A percentile compares a stretch with the other conserved stretches of the same genome.
These are phyloP conservation scores for Lyophyllum decastes DNA, from an alignment of 768 basidiomycete genomes.

Conservation along the genomic window DNA sequence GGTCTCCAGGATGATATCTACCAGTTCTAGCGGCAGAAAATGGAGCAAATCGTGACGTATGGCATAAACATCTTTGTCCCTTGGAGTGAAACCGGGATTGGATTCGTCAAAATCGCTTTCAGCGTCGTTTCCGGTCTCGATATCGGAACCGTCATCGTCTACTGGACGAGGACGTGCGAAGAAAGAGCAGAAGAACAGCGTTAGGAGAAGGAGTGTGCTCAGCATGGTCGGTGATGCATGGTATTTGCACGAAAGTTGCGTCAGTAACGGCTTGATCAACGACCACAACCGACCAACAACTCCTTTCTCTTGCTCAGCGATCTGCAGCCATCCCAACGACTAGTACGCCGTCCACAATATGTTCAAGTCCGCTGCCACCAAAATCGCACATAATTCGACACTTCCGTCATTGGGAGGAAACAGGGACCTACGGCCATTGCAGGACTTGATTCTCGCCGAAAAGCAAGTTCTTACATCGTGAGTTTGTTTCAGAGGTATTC, in stretches of 20 bases:
- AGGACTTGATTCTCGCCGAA: conserved; percentile 89
- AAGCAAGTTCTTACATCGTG: conserved; percentile 80
- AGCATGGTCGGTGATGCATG: background rate
- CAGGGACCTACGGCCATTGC: conserved; percentile 77
- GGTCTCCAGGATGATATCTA: conserved; percentile 24
- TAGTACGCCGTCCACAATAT: conserved; percentile 37
- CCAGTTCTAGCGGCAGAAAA: conserved; percentile 27
- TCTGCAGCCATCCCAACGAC: background rate
- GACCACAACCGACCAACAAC: background rate
- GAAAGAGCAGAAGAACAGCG: background rate
- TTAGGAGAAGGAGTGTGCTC: background rate
- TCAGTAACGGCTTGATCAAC: background rate
- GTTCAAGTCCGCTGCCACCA: conserved; percentile 79
- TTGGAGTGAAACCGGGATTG: background rate
- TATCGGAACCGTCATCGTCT: background rate
- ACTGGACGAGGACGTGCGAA: background rate
- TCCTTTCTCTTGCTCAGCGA: background rate
- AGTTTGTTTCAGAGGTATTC: conserved; percentile 27
- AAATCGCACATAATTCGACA: conserved; percentile 88
- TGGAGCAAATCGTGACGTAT: conserved; percentile 16
- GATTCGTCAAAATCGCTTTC: background rate
- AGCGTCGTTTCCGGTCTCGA: background rate
- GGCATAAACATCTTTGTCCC: conserved; percentile 17
- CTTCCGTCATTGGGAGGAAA: conserved; percentile 70
- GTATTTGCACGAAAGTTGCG: background rate